These are phyloP conservation scores for Trapa incisa DNA, from an alignment of 345 rosid species.

Conservation along the genomic window DNA sequence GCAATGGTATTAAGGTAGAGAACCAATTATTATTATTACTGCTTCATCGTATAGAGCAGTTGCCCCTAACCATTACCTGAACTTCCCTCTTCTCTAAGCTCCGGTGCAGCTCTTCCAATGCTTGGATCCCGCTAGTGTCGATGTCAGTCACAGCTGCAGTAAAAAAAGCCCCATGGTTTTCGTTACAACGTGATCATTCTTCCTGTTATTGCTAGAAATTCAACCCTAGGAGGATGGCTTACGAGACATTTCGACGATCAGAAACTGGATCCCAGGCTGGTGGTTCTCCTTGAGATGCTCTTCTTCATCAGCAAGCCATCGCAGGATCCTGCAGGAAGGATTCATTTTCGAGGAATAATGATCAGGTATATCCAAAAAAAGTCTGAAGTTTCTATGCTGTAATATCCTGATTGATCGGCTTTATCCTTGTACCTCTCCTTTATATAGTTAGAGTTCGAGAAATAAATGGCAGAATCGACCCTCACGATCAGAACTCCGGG, in stretches of 20 bases:
- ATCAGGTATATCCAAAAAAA: neutral
- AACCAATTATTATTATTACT: too few relatives aligned
- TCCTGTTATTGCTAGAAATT: neutral
- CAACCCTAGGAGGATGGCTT: slow-evolving; percentile 3
- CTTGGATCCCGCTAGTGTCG: slow-evolving; percentile 80
- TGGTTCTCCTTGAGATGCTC: slow-evolving; percentile 23
- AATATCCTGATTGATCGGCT: neutral
- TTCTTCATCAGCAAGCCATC: slow-evolving; percentile 69
- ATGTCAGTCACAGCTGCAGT: slow-evolving; percentile 72
- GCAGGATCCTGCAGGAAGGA: slow-evolving; percentile 39
- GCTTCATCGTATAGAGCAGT: too few relatives aligned
- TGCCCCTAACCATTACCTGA: too few relatives aligned
- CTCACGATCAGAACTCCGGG: slow-evolving; percentile 58
- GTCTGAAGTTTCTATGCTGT: neutral
- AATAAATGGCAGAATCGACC: slow-evolving; percentile 79
- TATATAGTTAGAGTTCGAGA: slow-evolving; percentile 70
- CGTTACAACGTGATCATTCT: neutral
- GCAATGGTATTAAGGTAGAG: too few relatives aligned
- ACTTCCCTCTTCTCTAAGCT: slow-evolving; percentile 48
- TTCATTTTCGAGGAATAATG: too few relatives aligned
- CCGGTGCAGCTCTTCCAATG: slow-evolving; percentile 50
- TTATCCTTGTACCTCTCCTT: slow-evolving; percentile 40
- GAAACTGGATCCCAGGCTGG: slow-evolving; percentile 36
- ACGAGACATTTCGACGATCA: slow-evolving; percentile 78
- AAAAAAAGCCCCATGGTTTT: neutral